phyloP scores from a whole-genome alignment of 2,329 filamentous ascomycete genomes.

The Hyphodiscus sp. region DNA sequence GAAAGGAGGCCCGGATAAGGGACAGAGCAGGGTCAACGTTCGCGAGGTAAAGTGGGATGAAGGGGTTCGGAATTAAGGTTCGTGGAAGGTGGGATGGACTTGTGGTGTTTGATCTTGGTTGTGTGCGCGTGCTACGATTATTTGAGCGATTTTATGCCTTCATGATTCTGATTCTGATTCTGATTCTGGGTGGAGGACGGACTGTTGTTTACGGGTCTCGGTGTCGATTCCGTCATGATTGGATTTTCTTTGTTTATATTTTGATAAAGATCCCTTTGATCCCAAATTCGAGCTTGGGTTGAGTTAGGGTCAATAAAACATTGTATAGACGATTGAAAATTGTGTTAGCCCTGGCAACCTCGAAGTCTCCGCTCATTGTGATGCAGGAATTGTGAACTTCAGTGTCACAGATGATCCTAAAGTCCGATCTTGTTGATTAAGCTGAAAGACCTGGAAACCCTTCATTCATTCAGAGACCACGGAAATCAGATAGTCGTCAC shows the following conservation, averaged over 20 bases:
- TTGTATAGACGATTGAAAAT: neutral
- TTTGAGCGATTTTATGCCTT: slow-evolving; percentile 9
- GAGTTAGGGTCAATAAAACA: neutral
- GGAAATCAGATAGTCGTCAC: too few species aligned
- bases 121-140: slow-evolving; percentile 1
- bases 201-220: neutral
- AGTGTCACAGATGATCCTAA: too few species aligned
- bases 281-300: too few species aligned
- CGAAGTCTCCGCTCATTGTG: too few species aligned
- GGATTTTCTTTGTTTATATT: neutral
- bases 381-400: neutral
- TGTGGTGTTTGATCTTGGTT: neutral
- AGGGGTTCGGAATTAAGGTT: neutral
- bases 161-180: slow-evolving; percentile 4
- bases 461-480: too few species aligned
- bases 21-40: slow-evolving; percentile 15
- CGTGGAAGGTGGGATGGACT: neutral
- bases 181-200: neutral
- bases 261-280: neutral
- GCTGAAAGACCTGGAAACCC: too few species aligned
- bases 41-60: slow-evolving; percentile 20
- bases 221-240: neutral
- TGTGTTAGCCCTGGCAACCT: neutral
- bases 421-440: too few species aligned
- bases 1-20: slow-evolving; percentile 7